Conservation (phyloP, 139 green algal genomes). For the Chlamydomonas incerta region DNA sequence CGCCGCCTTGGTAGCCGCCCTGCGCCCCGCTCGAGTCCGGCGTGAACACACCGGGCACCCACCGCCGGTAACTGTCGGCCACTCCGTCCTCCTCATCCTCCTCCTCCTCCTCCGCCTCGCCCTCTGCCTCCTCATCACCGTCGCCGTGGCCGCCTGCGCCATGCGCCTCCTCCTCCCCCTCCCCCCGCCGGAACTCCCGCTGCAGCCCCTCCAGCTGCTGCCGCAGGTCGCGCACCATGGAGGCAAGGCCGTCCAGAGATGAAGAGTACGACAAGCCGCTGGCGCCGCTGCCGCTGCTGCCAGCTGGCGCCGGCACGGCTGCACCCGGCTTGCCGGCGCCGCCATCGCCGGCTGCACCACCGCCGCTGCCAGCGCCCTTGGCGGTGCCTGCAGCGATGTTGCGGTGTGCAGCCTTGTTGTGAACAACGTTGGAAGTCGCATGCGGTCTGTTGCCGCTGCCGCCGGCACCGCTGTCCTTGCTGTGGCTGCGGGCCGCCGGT, state of each 20-base stretch:
- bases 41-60: no score
- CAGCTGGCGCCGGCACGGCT: not conserved
- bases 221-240: constrained; percentile 23
- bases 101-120: not conserved
- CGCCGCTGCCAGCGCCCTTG: no score
- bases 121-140: not conserved
- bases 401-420: no score
- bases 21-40: no score
- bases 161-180: not conserved
- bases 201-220: constrained; percentile 6
- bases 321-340: no score
- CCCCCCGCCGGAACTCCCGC: not conserved
- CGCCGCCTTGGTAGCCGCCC: no score
- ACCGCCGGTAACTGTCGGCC: not conserved
- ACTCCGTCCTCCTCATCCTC: not conserved
- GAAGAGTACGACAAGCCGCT: not conserved
- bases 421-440: no score
- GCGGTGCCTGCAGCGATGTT: no score
- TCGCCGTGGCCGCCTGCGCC: not conserved
- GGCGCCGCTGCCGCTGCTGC: not conserved
- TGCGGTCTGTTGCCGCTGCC: no score
- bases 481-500: no score
- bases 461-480: no score
- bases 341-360: not conserved
- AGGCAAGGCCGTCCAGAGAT: constrained; percentile 20